These are phyloP conservation scores for Isabelozyma rhagii DNA, from an alignment of 805 yeast species.

Conservation along the genomic window DNA sequence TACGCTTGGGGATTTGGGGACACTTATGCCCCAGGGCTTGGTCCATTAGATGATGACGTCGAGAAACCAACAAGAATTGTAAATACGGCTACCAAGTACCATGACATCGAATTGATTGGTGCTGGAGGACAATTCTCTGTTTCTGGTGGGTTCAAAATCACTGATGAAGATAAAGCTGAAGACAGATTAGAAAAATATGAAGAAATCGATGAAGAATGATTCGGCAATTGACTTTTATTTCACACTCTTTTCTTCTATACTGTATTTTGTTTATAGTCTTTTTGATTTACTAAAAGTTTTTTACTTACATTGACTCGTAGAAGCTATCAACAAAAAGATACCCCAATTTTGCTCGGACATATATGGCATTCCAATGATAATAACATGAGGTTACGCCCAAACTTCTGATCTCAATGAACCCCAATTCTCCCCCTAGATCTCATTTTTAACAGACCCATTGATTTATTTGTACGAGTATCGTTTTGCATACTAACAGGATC, in stretches of 20 bases:
- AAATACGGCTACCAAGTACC: slow-evolving; percentile 88
- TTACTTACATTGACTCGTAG: not conserved
- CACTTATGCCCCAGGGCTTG: slow-evolving; percentile 93
- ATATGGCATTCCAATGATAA: no score
- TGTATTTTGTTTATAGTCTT: not conserved
- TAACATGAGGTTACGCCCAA: no score
- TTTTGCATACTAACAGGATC: no score
- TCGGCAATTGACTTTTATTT: not conserved
- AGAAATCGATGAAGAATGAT: slow-evolving; percentile 39
- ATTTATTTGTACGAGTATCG: no score
- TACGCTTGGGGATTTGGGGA: slow-evolving; percentile 99
- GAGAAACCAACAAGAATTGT: slow-evolving; percentile 84
- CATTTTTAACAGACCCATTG: no score
- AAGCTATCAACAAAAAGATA: not conserved
- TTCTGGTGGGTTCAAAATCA: slow-evolving; percentile 73
- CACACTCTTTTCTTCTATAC: not conserved
- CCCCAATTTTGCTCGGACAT: no score
- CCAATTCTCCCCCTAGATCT: no score
- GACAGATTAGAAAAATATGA: slow-evolving; percentile 51
- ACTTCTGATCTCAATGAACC: no score
- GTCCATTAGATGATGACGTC: slow-evolving; percentile 85
- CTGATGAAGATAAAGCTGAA: slow-evolving; percentile 47
- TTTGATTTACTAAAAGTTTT: not conserved
- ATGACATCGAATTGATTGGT: slow-evolving; percentile 69
- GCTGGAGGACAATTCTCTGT: slow-evolving; percentile 97